A percentile compares a stretch with the other conserved stretches of the same genome.
Evolutionary conservation across 495 filamentous ascomycete genomes (phyloP).

Genomic region (Staphylotrichum tortipilum): DNA sequence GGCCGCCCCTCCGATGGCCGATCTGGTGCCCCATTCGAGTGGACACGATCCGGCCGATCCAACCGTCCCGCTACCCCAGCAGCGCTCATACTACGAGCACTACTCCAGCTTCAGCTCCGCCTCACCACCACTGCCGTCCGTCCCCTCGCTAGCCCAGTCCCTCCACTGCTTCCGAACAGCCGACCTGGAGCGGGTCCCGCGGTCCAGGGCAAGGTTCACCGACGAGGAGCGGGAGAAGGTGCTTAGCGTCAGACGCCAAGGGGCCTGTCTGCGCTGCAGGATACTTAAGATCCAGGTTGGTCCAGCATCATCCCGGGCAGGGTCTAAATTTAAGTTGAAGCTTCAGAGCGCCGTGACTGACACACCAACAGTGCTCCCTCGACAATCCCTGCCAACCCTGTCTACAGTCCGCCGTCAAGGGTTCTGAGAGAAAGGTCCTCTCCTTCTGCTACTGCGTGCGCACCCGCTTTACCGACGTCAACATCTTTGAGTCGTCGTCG

Average conservation of each 20-base stretch:
- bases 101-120: too few relatives aligned
- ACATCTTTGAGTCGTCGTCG: slow-evolving; percentile 18
- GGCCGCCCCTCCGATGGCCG: neutral
- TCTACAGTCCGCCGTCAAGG: slow-evolving; percentile 17
- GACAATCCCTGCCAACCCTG: slow-evolving; percentile 20
- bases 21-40: neutral
- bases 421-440: slow-evolving; percentile 19
- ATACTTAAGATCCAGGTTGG: slow-evolving; percentile 53
- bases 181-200: neutral
- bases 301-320: neutral
- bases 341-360: neutral
- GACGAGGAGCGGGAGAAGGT: slow-evolving; percentile 54
- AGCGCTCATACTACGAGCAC: too few relatives aligned
- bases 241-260: slow-evolving; percentile 55
- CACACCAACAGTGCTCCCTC: slow-evolving; percentile 16
- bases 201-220: slow-evolving; percentile 47
- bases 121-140: neutral
- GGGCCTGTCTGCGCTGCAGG: slow-evolving; percentile 65
- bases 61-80: too few relatives aligned
- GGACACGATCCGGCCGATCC: neutral
- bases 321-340: too few relatives aligned
- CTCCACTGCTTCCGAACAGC: slow-evolving; percentile 15
- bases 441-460: slow-evolving; percentile 23
- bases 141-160: slow-evolving; percentile 12
- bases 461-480: slow-evolving; percentile 20